A percentile compares a stretch with the other conserved stretches of the same genome.
Evolutionary conservation across 176 grass and related monocot species (phyloP).

Genomic region (Chrysopogon serrulatus): DNA sequence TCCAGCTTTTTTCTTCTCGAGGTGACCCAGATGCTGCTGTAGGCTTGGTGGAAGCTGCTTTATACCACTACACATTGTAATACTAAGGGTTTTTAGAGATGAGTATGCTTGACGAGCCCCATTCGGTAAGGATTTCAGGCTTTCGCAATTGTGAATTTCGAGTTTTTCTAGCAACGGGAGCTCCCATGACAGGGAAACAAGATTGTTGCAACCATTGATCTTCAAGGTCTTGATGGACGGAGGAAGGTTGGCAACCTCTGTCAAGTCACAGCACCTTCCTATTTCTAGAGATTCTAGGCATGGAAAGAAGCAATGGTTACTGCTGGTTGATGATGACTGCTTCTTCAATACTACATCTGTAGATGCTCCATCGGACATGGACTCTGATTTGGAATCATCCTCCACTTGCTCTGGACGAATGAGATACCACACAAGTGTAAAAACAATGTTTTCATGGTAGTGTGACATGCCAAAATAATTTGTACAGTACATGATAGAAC

Average conservation of each 20-base stretch:
- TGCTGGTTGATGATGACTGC: too few relatives aligned
- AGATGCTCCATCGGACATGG: too few relatives aligned
- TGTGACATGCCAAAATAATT: too few relatives aligned
- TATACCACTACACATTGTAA: neutral
- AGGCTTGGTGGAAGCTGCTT: neutral
- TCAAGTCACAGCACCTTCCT: neutral
- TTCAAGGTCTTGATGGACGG: neutral
- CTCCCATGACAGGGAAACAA: neutral
- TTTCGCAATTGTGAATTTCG: neutral
- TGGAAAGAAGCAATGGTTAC: too few relatives aligned
- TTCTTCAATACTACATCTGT: too few relatives aligned
- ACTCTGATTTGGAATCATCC: too few relatives aligned
- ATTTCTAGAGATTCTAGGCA: neutral
- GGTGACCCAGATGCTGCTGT: neutral
- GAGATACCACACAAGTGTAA: too few relatives aligned
- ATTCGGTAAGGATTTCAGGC: neutral
- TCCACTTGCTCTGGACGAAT: too few relatives aligned
- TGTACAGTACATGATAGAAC: too few relatives aligned
- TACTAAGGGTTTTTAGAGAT: neutral
- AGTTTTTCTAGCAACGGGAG: neutral
- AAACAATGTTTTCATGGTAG: too few relatives aligned
- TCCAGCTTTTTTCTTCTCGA: conserved; percentile 3
- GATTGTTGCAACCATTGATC: accelerated
- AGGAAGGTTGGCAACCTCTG: neutral
- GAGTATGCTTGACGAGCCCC: neutral